These are phyloP conservation scores for Blastocystis sp. DNA, from an alignment of 352 stramenopile genomes.

Conservation along the genomic window DNA sequence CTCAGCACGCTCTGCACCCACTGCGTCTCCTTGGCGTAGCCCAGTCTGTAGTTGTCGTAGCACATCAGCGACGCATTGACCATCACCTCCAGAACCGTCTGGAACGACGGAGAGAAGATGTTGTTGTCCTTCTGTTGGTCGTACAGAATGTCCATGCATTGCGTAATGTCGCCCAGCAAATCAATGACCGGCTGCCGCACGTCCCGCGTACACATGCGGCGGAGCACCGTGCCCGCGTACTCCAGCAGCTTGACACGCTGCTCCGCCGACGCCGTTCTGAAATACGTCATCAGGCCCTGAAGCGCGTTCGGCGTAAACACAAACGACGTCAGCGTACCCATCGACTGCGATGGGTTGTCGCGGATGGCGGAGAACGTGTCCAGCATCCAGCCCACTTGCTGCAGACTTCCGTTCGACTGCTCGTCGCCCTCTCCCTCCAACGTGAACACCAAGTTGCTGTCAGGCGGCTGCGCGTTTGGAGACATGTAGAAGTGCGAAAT, in stretches of 20 bases:
- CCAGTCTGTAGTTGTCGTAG: conserved; percentile 28
- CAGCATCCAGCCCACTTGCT: conserved; percentile 50
- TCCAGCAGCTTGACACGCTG: background rate
- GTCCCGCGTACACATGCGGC: background rate
- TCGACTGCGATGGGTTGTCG: background rate
- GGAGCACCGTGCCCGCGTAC: background rate
- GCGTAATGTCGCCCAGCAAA: background rate
- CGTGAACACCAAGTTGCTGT: conserved; percentile 35
- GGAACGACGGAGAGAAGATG: conserved; percentile 49
- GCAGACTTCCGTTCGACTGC: background rate
- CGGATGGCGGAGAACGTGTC: background rate
- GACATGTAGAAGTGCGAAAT: conserved; percentile 42
- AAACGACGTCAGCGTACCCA: conserved; percentile 12
- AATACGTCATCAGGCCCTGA: background rate
- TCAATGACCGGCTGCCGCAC: background rate
- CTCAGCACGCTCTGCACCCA: background rate
- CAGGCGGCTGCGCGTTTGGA: background rate
- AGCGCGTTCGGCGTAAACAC: conserved; percentile 8
- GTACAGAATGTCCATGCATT: conserved; percentile 33
- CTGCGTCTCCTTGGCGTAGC: background rate
- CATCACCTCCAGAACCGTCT: conserved; percentile 42
- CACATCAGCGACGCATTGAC: conserved; percentile 41
- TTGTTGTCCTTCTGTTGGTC: conserved; percentile 8
- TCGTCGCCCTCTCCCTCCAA: conserved; percentile 19
- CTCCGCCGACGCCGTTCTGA: background rate